phyloP scores from a whole-genome alignment of 2,329 filamentous ascomycete genomes.

The Teratosphaeria viscida region DNA sequence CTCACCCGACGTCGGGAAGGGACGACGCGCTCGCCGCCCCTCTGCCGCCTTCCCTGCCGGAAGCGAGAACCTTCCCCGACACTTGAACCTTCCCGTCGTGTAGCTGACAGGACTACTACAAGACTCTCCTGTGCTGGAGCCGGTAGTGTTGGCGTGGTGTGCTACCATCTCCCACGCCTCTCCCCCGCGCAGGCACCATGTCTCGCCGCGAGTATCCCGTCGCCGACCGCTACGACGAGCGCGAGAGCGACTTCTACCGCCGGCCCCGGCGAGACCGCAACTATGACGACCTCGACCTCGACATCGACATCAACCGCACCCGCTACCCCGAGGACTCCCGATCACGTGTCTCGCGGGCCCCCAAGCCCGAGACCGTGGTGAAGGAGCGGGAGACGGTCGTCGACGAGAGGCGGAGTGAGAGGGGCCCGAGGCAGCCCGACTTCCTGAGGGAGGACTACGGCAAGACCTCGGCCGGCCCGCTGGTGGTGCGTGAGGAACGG shows the following conservation, averaged over 20 bases:
- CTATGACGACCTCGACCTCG: conserved; percentile 42
- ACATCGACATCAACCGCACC: conserved; percentile 27
- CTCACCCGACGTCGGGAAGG: background rate
- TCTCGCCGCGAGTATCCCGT: conserved; percentile 21
- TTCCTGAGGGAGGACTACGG: conserved; percentile 43
- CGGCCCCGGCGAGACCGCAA: conserved; percentile 29
- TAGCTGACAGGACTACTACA: no score
- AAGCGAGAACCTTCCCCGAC: background rate
- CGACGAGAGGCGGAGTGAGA: conserved; percentile 24
- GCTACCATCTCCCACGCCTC: no score
- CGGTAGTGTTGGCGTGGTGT: no score
- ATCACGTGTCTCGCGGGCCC: conserved; percentile 8
- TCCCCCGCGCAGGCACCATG: conserved; percentile 9
- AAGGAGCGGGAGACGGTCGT: conserved; percentile 23
- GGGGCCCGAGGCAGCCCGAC: conserved; percentile 36
- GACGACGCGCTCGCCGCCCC: background rate
- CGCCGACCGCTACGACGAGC: conserved; percentile 38
- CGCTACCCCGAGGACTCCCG: conserved; percentile 10
- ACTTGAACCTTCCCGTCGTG: background rate
- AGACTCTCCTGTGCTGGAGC: no score
- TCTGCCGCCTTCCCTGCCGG: background rate
- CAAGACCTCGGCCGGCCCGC: conserved; percentile 29
- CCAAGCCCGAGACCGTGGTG: conserved; percentile 17
- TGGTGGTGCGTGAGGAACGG: conserved; percentile 34
- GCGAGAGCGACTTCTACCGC: conserved; percentile 30